phyloP scores from a whole-genome alignment of 2,329 filamentous ascomycete genomes.

The Cordyceps fumosorosea region DNA sequence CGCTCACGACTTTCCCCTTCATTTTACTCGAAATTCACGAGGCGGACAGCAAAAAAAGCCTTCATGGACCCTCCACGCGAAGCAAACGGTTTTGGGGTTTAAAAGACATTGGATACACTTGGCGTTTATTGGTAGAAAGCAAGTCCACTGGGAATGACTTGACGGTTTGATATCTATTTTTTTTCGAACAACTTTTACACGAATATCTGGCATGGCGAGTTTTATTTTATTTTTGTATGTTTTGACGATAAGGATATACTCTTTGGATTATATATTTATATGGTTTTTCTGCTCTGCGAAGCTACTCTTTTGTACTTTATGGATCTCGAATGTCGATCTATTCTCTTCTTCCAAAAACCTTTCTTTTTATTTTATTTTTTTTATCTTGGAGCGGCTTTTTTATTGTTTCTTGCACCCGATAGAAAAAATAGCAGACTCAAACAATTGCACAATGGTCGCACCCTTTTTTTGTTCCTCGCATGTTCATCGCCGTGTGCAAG shows the following conservation, averaged over 20 bases:
- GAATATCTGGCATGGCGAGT: constrained; percentile 11
- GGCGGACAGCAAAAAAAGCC: background rate
- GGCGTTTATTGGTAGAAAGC: constrained; percentile 9
- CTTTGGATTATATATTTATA: constrained; percentile 1
- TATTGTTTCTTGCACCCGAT: background rate
- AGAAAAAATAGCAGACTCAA: background rate
- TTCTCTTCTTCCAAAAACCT: background rate
- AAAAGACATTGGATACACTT: constrained; percentile 11
- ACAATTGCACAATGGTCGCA: background rate
- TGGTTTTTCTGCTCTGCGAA: background rate
- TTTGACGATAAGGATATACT: background rate
- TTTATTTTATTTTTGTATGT: background rate
- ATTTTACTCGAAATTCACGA: background rate
- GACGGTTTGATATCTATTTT: constrained; percentile 10
- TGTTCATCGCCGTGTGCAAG: background rate
- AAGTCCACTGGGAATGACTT: background rate
- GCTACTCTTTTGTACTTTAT: background rate
- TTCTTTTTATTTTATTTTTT: background rate
- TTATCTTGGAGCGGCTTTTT: background rate
- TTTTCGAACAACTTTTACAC: background rate
- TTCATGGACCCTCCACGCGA: background rate
- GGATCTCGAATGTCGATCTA: background rate
- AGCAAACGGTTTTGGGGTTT: background rate
- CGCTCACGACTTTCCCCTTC: background rate
- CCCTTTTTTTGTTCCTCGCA: background rate